Evolutionary conservation across 1,284 basidiomycete genomes (phyloP), one percentile per base, ranked within the genome.

Genomic region (Malassezia restricta): DNA sequence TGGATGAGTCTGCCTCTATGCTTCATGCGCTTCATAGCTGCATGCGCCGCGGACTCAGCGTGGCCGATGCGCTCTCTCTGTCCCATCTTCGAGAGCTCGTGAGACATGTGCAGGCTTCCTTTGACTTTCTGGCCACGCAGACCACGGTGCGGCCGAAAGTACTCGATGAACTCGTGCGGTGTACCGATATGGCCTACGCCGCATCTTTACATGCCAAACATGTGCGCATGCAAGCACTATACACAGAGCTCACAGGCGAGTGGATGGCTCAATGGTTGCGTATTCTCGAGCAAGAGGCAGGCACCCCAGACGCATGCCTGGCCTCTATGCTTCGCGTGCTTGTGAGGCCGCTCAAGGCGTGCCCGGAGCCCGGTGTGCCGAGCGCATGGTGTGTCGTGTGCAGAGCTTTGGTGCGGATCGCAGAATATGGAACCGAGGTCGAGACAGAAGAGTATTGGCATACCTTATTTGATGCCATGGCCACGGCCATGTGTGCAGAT

Each of bases 261-360:
- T 40, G 43, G 41, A 29, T 54, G 6, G 8, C 28, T 6, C 42
- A 45, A 9, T 54, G 52, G 52, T 37, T 43, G 12, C 14, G 20
- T 7, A 40, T 30, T n/a, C 47, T 48, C 39, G n/a, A 31, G n/a
- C 12, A 32, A 3, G 24, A 40, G 20, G n/a, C 41, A 9, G 27
- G 11, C 8, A 17, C 41, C 3, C 5, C 17, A 8, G n/a, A n/a
- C 8, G 7, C 44, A 30, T 54, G 47, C 29, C 8, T 12, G 8
- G 24, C 24, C 15, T 33, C 47, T 1, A 40, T 49, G 42, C 33
- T 54, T 7, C 7, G 15, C 6, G 29, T 44, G 37, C 33, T 54
- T n/a, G 28, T 24, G 6, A 15, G 5, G 27, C 42, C 52, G 8
- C 37, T 49, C 27, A 33, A 39, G 1, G 30, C 20, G 20, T 32